These are phyloP conservation scores for Pythium aquatile DNA, from an alignment of 352 stramenopile species.

Conservation along the genomic window DNA sequence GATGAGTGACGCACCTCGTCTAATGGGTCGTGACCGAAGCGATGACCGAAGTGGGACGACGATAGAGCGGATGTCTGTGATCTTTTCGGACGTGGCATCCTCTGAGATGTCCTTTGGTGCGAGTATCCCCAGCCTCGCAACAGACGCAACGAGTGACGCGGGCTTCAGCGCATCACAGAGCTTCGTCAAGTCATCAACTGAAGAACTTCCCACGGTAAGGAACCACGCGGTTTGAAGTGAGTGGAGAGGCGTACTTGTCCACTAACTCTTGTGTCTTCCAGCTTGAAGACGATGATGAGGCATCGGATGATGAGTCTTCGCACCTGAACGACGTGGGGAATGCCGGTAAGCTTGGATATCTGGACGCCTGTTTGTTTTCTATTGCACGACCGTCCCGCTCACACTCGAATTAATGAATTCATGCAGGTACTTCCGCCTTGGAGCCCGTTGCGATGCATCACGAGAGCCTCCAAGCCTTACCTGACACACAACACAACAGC, in stretches of 20 bases:
- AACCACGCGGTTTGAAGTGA: not conserved
- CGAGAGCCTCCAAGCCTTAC: not conserved
- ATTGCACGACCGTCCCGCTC: not conserved
- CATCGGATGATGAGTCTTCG: no score
- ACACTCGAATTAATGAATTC: not conserved
- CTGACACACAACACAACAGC: not conserved
- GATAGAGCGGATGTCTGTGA: not conserved
- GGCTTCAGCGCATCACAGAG: constrained; percentile 8
- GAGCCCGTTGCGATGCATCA: not conserved
- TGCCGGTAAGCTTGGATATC: not conserved
- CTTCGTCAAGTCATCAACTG: constrained; percentile 8
- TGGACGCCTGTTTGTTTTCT: no score
- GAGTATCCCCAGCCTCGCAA: constrained; percentile 44
- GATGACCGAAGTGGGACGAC: not conserved
- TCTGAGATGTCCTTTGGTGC: constrained; percentile 47
- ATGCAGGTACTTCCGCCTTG: not conserved
- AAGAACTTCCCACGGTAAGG: constrained; percentile 11
- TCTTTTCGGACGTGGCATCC: constrained; percentile 34
- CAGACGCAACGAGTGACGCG: constrained; percentile 16
- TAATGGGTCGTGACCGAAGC: not conserved
- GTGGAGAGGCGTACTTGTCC: not conserved
- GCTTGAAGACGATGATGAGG: not conserved
- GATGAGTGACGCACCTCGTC: not conserved
- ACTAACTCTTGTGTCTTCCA: not conserved
- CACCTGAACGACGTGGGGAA: not conserved